phyloP scores from a whole-genome alignment of 2,329 filamentous ascomycete genomes.

The Metarhizium guizhouense region DNA sequence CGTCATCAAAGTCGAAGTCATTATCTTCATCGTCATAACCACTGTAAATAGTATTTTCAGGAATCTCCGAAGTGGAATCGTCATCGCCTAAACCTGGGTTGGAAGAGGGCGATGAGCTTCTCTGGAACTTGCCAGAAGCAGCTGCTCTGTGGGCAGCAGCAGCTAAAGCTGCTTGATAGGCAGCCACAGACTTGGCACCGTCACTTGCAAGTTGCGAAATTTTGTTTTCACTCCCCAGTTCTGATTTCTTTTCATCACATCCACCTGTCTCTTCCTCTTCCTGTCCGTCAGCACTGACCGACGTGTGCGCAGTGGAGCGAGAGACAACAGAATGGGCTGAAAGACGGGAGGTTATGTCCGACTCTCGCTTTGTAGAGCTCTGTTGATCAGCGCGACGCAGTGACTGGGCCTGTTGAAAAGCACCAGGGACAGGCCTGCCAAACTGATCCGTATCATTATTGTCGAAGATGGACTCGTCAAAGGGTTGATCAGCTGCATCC shows the following conservation, averaged over 20 bases:
- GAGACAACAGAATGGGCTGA: constrained; percentile 34
- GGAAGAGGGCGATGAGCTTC: constrained; percentile 38
- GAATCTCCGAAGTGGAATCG: constrained; percentile 2
- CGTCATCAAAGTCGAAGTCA: constrained; percentile 67
- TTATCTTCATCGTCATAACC: constrained; percentile 53
- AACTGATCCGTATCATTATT: constrained; percentile 55
- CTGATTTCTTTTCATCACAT: background rate
- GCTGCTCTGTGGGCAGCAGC: constrained; percentile 72
- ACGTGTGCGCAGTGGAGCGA: constrained; percentile 45
- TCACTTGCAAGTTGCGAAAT: constrained; percentile 5
- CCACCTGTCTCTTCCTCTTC: background rate
- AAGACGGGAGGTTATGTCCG: constrained; percentile 35
- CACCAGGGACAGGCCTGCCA: constrained; percentile 50
- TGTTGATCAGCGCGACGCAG: constrained; percentile 27
- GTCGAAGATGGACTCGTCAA: constrained; percentile 69
- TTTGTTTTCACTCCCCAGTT: background rate
- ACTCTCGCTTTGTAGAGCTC: constrained; percentile 30
- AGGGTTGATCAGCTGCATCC: constrained; percentile 44
- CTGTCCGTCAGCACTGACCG: constrained; percentile 27
- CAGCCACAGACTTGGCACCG: constrained; percentile 33
- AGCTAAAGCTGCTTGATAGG: constrained; percentile 77
- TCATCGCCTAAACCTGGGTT: constrained; percentile 7
- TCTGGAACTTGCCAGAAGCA: constrained; percentile 64
- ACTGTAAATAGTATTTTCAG: constrained; percentile 21
- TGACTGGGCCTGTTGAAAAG: constrained; percentile 45